These are phyloP conservation scores for Coprinopsis strossmayeri DNA, from an alignment of 768 basidiomycete species.

Conservation along the genomic window DNA sequence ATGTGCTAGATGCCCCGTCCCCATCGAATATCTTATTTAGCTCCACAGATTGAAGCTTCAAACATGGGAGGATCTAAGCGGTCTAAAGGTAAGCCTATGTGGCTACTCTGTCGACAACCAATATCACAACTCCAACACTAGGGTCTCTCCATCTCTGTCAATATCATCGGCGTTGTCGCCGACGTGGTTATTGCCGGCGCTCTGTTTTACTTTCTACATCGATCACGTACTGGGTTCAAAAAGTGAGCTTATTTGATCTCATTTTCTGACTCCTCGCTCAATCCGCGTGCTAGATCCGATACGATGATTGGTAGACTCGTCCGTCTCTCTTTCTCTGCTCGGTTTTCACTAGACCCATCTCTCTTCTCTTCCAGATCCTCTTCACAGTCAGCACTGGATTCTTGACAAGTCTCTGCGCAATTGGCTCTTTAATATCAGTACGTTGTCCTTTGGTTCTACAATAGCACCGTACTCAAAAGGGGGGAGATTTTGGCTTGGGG, in stretches of 20 bases:
- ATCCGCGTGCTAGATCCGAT: conserved; percentile 32
- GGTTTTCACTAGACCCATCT: too few relatives aligned
- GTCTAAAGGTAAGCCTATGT: conserved; percentile 33
- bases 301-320: conserved; percentile 48
- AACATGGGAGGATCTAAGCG: conserved; percentile 36
- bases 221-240: conserved; percentile 48
- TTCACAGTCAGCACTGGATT: conserved; percentile 50
- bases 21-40: too few relatives aligned
- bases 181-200: conserved; percentile 46
- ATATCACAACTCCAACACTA: conserved; percentile 16
- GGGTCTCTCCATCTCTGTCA: conserved; percentile 52
- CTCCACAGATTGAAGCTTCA: conserved; percentile 30
- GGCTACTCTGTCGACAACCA: not conserved
- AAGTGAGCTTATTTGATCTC: conserved; percentile 24
- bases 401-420: conserved; percentile 25
- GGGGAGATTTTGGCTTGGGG: conserved; percentile 40
- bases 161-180: conserved; percentile 41
- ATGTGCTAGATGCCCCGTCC: conserved; percentile 13
- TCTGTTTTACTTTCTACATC: conserved; percentile 42
- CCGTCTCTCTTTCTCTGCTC: conserved; percentile 9
- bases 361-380: conserved; percentile 30
- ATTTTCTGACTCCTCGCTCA: conserved; percentile 1
- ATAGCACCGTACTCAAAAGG: not conserved
- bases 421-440: conserved; percentile 28
- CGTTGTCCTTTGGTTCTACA: conserved; percentile 6